Evolutionary conservation across 805 yeast species (phyloP).

Genomic region (Tetrapisispora taiwanensis): DNA sequence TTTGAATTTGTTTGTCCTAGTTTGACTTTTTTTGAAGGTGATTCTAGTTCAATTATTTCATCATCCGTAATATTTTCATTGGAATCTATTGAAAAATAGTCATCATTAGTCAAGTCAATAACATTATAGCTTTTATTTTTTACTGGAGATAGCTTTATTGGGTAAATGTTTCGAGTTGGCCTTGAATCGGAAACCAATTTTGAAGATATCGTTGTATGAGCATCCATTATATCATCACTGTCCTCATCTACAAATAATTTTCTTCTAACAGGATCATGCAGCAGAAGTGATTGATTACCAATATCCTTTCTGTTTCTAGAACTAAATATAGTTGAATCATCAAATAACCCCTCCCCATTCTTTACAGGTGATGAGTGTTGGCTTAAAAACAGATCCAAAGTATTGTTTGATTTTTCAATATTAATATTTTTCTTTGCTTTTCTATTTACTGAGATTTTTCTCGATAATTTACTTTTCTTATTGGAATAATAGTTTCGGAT

Average conservation of each 20-base stretch:
- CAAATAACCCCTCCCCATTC: neutral
- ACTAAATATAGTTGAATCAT: too few species aligned
- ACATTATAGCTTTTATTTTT: neutral
- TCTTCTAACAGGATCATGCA: slow-evolving; percentile 6
- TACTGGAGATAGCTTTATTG: too few species aligned
- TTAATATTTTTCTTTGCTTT: neutral
- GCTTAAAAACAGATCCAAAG: slow-evolving; percentile 16
- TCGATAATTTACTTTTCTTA: neutral
- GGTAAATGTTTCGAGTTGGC: too few species aligned
- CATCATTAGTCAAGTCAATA: neutral
- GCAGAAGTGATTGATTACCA: too few species aligned
- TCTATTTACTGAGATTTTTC: neutral
- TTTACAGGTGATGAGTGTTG: slow-evolving; percentile 17
- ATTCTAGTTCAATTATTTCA: neutral
- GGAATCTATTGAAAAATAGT: neutral
- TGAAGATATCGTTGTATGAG: neutral
- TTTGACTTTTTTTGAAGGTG: neutral
- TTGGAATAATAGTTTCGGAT: slow-evolving; percentile 9
- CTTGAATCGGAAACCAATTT: too few species aligned
- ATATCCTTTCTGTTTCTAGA: too few species aligned
- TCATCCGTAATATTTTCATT: slow-evolving; percentile 7
- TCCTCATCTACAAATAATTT: slow-evolving; percentile 19
- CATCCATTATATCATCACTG: neutral
- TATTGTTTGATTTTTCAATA: slow-evolving; percentile 8
- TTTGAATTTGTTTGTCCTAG: too few species aligned